phyloP scores from a whole-genome alignment of 257 asterid species.

The Schizonepeta tenuifolia region DNA sequence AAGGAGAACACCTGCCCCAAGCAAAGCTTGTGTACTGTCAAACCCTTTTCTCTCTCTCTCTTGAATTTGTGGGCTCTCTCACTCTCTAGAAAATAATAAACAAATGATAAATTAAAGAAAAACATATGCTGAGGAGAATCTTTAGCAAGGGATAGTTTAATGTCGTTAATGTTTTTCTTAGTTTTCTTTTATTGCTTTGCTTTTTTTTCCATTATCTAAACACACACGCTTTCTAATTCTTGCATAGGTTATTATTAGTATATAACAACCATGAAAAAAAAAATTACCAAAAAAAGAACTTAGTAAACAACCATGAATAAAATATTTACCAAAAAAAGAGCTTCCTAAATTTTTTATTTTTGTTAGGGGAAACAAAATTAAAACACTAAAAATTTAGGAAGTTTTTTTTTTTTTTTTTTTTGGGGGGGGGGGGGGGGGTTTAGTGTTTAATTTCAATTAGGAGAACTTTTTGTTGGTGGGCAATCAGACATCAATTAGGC shows the following conservation, averaged over 20 bases:
- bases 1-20: conserved; percentile 30
- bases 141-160: conserved; percentile 28
- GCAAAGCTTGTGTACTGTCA: conserved; percentile 25
- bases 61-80: background rate
- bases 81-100: conserved; percentile 24
- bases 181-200: background rate
- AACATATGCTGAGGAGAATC: conserved; percentile 34
- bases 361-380: too few species aligned
- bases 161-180: conserved; percentile 32
- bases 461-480: background rate
- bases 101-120: conserved; percentile 7
- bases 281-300: background rate
- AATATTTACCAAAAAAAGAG: background rate
- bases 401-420: too few species aligned
- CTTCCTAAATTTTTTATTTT: background rate
- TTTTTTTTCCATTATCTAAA: conserved; percentile 33
- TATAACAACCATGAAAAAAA: background rate
- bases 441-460: background rate
- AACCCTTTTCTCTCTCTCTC: background rate
- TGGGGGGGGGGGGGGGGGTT: too few species aligned
- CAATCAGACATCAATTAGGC: background rate
- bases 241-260: conserved; percentile 17
- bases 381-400: too few species aligned
- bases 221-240: conserved; percentile 31
- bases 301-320: background rate